These are phyloP conservation scores for Trametes elegans DNA, from an alignment of 768 basidiomycete species.

Conservation along the genomic window DNA sequence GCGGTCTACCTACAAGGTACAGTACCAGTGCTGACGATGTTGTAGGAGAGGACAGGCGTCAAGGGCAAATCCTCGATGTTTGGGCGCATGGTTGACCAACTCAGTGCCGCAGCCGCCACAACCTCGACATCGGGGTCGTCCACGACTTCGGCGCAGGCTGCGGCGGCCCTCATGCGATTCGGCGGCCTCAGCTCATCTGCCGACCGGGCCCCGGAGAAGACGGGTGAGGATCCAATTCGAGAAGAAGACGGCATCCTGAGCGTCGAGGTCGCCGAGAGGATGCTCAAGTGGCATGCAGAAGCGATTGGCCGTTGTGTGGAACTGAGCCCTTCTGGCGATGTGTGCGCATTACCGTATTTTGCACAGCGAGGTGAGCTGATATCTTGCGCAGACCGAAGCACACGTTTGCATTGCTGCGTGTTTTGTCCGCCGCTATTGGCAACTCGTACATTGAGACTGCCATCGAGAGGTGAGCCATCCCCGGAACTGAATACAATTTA, in stretches of 20 bases:
- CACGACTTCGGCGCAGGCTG: conserved; percentile 78
- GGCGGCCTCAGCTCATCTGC: conserved; percentile 57
- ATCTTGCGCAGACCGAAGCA: conserved; percentile 69
- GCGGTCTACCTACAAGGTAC: conserved; percentile 14
- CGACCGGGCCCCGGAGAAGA: conserved; percentile 18
- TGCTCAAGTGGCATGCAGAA: conserved; percentile 98
- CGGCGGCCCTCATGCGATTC: conserved; percentile 86
- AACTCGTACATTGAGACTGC: conserved; percentile 87
- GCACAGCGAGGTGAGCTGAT: neutral
- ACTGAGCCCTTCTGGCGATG: conserved; percentile 74
- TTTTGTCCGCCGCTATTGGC: conserved; percentile 84
- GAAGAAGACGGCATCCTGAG: conserved; percentile 83
- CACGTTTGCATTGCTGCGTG: conserved; percentile 76
- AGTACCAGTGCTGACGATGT: conserved; percentile 2
- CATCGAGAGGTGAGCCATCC: conserved; percentile 76
- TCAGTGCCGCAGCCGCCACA: conserved; percentile 72
- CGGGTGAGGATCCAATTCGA: conserved; percentile 68
- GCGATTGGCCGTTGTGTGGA: conserved; percentile 94
- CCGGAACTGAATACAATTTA: neutral
- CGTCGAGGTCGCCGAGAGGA: conserved; percentile 78
- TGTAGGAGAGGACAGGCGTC: conserved; percentile 57
- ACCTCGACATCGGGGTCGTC: conserved; percentile 57
- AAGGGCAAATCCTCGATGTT: conserved; percentile 75
- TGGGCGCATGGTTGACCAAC: conserved; percentile 89
- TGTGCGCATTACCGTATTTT: conserved; percentile 53